Conservation (phyloP, 2,329 filamentous ascomycete species). For the Penicillium olsonii region DNA sequence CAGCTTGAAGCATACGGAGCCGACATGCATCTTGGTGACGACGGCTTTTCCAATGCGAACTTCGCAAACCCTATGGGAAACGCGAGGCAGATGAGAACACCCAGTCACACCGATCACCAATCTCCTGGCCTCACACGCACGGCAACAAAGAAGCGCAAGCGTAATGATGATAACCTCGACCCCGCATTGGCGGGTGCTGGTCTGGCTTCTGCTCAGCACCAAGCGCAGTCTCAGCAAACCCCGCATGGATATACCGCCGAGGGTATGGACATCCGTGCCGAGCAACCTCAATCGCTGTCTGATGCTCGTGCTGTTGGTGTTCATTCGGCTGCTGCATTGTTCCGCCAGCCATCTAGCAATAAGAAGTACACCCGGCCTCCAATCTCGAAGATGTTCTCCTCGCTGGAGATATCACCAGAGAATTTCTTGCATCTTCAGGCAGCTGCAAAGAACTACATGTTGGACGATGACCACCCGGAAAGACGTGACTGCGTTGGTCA, state of each 20-base stretch:
- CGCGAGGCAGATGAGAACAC: conserved; percentile 29
- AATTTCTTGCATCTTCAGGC: conserved; percentile 58
- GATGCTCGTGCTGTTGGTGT: conserved; percentile 53
- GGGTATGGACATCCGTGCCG: conserved; percentile 38
- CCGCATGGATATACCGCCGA: conserved; percentile 33
- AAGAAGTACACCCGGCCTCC: conserved; percentile 61
- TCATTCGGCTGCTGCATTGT: conserved; percentile 57
- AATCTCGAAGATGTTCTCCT: conserved; percentile 60
- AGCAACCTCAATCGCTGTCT: conserved; percentile 40
- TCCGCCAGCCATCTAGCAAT: conserved; percentile 51
- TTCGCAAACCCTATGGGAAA: conserved; percentile 31
- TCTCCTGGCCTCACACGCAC: conserved; percentile 34
- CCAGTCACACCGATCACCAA: conserved; percentile 32
- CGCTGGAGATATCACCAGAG: conserved; percentile 58
- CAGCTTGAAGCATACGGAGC: conserved; percentile 43
- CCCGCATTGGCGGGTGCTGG: conserved; percentile 35
- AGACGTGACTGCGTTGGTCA: conserved; percentile 60
- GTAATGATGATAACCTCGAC: conserved; percentile 41
- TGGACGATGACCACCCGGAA: conserved; percentile 56
- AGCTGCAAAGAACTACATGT: conserved; percentile 59
- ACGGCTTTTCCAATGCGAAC: conserved; percentile 41
- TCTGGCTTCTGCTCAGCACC: conserved; percentile 26
- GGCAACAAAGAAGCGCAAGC: conserved; percentile 44
- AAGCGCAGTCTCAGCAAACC: conserved; percentile 26
- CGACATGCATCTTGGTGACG: conserved; percentile 43